phyloP scores from a whole-genome alignment of 2,329 filamentous ascomycete genomes.

The Colletotrichum godetiae region DNA sequence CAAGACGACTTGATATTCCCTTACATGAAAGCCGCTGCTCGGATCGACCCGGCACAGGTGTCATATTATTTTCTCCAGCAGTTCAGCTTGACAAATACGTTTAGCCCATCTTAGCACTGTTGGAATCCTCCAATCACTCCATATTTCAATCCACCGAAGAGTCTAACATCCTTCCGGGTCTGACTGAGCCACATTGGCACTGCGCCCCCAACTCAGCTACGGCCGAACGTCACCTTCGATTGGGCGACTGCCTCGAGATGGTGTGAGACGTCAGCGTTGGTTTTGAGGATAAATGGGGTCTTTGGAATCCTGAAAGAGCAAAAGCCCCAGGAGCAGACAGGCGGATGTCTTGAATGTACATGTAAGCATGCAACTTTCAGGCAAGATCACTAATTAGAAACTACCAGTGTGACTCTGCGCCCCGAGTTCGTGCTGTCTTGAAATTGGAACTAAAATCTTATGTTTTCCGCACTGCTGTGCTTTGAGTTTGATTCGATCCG shows the following conservation, averaged over 20 bases:
- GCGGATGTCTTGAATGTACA: not conserved
- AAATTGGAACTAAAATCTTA: not conserved
- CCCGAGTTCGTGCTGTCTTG: not conserved
- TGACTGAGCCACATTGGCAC: constrained; percentile 1
- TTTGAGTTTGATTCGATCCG: not conserved
- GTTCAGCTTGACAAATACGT: not conserved
- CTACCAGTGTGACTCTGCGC: too few relatives aligned
- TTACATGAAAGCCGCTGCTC: not conserved
- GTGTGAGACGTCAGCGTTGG: not conserved
- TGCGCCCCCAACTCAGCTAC: not conserved
- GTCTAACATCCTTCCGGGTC: not conserved
- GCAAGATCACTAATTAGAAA: not conserved
- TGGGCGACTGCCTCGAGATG: not conserved
- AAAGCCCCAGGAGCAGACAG: not conserved
- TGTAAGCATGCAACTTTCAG: not conserved
- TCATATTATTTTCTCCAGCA: not conserved
- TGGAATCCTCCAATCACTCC: not conserved
- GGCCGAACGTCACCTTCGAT: not conserved
- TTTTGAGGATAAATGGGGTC: not conserved
- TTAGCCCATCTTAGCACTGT: not conserved
- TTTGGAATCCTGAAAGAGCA: not conserved
- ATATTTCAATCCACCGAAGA: not conserved
- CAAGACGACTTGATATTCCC: not conserved
- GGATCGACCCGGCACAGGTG: not conserved
- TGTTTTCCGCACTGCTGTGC: not conserved